Evolutionary conservation across 1,284 basidiomycete species (phyloP).

Genomic region (Clitocybe nebularis): DNA sequence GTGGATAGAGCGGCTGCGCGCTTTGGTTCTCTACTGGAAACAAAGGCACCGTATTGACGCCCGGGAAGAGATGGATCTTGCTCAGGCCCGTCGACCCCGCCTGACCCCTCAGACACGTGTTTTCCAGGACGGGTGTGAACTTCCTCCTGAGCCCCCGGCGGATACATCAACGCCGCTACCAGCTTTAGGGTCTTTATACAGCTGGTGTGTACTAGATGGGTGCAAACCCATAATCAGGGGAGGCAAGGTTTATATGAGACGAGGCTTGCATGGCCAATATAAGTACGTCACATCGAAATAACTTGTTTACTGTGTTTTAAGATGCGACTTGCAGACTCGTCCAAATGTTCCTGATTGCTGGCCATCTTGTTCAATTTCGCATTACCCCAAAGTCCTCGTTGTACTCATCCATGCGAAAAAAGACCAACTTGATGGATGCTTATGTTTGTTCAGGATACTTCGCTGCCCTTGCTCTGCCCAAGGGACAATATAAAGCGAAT

Average conservation of each 20-base stretch:
- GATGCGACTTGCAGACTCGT: conserved; percentile 43
- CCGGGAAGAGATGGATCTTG: conserved; percentile 73
- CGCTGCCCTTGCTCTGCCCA: conserved; percentile 61
- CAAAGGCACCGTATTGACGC: conserved; percentile 68
- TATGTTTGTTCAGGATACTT: conserved; percentile 77
- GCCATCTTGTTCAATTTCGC: conserved; percentile 61
- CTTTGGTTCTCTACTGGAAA: conserved; percentile 74
- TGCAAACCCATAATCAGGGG: conserved; percentile 71
- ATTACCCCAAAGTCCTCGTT: conserved; percentile 48
- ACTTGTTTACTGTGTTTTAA: conserved; percentile 6
- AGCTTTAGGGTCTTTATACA: conserved; percentile 63
- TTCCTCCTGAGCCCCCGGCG: conserved; percentile 44
- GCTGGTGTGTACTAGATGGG: conserved; percentile 75
- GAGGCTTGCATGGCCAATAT: conserved; percentile 65
- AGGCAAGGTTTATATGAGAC: conserved; percentile 68
- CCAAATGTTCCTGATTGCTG: conserved; percentile 64
- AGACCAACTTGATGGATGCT: conserved; percentile 66
- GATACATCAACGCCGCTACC: conserved; percentile 51
- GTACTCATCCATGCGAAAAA: conserved; percentile 44
- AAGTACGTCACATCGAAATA: conserved; percentile 40
- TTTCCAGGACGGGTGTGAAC: conserved; percentile 35
- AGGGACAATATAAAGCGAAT: conserved; percentile 56
- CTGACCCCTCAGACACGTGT: conserved; percentile 52
- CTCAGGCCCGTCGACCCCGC: conserved; percentile 50
- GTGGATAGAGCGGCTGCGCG: conserved; percentile 73